A percentile compares a stretch with the other conserved stretches of the same genome.
Conservation (phyloP, 345 rosid genomes). For the Populus simonii region DNA sequence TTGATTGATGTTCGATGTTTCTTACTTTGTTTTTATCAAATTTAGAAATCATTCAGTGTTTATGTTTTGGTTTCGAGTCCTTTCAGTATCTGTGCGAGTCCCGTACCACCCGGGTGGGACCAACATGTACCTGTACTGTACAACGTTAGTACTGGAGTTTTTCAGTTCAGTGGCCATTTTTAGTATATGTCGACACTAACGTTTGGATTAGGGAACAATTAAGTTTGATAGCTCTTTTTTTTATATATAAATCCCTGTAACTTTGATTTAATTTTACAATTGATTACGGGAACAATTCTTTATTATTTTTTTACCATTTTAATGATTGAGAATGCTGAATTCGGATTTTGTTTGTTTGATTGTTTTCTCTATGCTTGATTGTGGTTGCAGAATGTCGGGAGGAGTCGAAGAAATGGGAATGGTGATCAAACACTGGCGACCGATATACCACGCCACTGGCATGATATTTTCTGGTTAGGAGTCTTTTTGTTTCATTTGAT, state of each 20-base stretch:
- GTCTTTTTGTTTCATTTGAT: constrained; percentile 69
- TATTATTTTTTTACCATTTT: not conserved
- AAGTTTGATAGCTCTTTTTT: not conserved
- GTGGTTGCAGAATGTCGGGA: constrained; percentile 48
- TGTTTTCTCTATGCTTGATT: not conserved
- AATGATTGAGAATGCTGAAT: not conserved
- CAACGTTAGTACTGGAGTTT: not conserved
- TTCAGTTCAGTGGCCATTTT: not conserved
- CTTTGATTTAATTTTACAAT: not conserved
- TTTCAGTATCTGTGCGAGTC: not conserved
- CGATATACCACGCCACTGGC: constrained; percentile 66
- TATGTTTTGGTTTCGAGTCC: not conserved
- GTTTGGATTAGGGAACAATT: not conserved
- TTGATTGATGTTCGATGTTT: not conserved
- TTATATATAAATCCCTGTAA: not conserved
- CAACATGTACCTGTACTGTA: not conserved
- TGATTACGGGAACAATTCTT: not conserved
- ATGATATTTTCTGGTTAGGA: constrained; percentile 86
- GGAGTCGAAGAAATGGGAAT: constrained; percentile 55
- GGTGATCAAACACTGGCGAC: constrained; percentile 42
- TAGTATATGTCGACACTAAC: not conserved
- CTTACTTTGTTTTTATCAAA: not conserved
- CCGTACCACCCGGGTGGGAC: not conserved
- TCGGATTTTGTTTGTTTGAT: not conserved
- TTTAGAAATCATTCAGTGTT: not conserved